Evolutionary conservation across 208 protist species (phyloP).

Genomic region (Acanthamoeba healyi): DNA sequence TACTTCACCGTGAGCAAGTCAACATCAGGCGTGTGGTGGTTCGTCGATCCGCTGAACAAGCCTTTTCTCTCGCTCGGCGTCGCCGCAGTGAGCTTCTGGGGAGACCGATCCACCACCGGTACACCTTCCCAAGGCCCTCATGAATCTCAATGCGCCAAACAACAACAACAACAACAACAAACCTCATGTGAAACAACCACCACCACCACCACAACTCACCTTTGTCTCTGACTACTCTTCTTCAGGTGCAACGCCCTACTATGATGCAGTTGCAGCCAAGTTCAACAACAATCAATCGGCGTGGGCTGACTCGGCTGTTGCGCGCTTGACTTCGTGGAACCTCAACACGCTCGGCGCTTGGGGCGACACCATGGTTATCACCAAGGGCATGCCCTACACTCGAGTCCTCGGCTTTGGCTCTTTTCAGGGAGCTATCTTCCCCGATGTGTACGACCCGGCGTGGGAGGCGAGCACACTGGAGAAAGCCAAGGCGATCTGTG

Average conservation of each 20-base stretch:
- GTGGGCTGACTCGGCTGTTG: background rate
- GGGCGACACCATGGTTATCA: background rate
- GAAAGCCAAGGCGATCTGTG: background rate
- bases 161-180: background rate
- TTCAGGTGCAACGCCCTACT: background rate
- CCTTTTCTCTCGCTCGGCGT: slow-evolving; percentile 20
- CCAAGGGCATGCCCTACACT: slow-evolving; percentile 23
- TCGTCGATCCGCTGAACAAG: background rate
- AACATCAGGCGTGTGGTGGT: background rate
- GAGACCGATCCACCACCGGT: background rate
- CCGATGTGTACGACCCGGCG: slow-evolving; percentile 17
- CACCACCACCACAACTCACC: too few species aligned
- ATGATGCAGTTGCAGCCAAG: background rate
- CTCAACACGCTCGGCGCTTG: slow-evolving; percentile 44
- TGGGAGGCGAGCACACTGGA: background rate
- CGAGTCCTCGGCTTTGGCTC: background rate
- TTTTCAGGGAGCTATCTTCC: background rate
- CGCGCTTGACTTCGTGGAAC: background rate
- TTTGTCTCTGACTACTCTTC: background rate
- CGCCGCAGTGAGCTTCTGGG: background rate
- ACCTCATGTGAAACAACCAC: too few species aligned
- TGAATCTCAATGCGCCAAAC: background rate
- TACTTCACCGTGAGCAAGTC: slow-evolving; percentile 16
- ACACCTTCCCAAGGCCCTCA: background rate
- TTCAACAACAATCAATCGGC: slow-evolving; percentile 6